Evolutionary conservation across 1,284 basidiomycete species (phyloP).

Genomic region (Irpex sp.): DNA sequence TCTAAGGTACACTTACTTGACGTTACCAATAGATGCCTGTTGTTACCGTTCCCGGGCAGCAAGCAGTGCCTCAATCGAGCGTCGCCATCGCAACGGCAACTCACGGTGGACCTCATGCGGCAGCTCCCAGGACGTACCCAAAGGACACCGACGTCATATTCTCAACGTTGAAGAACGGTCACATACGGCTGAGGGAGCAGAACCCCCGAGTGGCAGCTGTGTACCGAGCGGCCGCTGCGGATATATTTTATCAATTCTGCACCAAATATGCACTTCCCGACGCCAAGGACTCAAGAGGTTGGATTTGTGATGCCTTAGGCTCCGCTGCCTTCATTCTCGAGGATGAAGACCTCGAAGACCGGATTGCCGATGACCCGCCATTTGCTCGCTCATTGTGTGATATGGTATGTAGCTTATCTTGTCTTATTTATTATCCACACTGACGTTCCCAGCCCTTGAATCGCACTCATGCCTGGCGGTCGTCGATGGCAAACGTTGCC

Average conservation of each 20-base stretch:
- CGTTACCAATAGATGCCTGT: too few relatives aligned
- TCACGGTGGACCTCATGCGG: too few relatives aligned
- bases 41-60: too few relatives aligned
- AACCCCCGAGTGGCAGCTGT: not conserved
- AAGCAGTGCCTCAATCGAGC: too few relatives aligned
- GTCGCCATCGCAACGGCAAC: too few relatives aligned
- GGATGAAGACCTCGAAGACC: not conserved
- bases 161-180: not conserved
- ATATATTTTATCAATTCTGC: not conserved
- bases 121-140: too few relatives aligned
- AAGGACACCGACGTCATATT: not conserved
- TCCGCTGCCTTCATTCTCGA: not conserved
- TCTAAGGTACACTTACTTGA: too few relatives aligned
- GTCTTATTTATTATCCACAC: not conserved
- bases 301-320: not conserved
- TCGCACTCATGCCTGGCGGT: not conserved
- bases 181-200: not conserved
- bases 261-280: not conserved
- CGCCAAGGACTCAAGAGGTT: not conserved
- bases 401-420: not conserved
- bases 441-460: not conserved
- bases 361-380: not conserved
- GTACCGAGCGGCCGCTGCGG: not conserved
- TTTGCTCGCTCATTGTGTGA: not conserved
- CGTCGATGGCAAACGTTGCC: not conserved